Conservation (phyloP, 148 eudicot genomes). For the Cornus florida region DNA sequence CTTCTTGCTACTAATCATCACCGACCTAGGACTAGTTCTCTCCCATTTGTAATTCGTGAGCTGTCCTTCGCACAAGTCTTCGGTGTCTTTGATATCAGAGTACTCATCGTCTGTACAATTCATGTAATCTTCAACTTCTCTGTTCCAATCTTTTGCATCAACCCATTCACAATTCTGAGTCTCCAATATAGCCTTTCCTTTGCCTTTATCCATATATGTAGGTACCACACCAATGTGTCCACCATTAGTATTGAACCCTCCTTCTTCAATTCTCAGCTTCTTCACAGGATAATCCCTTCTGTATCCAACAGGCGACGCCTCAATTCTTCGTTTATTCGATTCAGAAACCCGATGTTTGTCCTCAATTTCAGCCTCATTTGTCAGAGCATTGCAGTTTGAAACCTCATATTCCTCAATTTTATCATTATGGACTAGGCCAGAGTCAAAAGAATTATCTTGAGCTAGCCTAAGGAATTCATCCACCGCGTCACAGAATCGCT, state of each 20-base stretch:
- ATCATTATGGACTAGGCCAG: background rate
- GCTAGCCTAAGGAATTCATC: slow-evolving; percentile 24
- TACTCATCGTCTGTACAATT: background rate
- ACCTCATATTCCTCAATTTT: slow-evolving; percentile 1
- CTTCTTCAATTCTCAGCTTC: slow-evolving; percentile 11
- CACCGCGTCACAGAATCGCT: slow-evolving; percentile 18
- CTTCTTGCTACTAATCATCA: slow-evolving; percentile 13
- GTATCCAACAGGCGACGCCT: background rate
- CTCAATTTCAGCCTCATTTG: background rate
- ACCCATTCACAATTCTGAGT: background rate
- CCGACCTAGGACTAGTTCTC: background rate
- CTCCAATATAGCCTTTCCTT: background rate
- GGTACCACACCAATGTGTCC: background rate
- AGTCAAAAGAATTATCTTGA: slow-evolving; percentile 12
- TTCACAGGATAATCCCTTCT: background rate
- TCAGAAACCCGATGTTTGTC: background rate
- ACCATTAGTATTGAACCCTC: background rate
- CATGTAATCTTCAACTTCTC: background rate
- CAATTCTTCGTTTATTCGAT: slow-evolving; percentile 12
- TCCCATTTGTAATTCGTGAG: background rate
- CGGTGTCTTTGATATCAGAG: background rate
- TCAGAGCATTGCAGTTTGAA: background rate
- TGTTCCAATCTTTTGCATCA: background rate
- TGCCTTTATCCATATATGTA: background rate
- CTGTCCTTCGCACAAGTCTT: too few relatives aligned